Percentiles rank a stretch among this genome's conserved stretches.
These are phyloP conservation scores for Sphagnum magellanicum DNA, from an alignment of 228 moss, liverwort and hornwort genomes.

Conservation along the genomic window DNA sequence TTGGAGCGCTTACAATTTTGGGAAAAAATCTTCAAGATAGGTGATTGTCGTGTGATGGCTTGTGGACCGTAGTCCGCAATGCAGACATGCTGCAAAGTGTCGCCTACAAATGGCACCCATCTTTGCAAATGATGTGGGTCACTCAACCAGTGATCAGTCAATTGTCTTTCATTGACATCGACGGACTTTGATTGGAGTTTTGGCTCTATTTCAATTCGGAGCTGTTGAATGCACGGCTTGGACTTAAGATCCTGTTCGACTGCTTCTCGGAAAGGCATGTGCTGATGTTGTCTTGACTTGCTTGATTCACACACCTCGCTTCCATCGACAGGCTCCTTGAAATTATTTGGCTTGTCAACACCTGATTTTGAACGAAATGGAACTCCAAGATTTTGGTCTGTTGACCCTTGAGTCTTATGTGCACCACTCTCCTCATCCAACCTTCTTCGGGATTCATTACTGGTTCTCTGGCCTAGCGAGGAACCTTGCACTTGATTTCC, in stretches of 20 bases:
- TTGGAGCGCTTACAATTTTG: slow-evolving; percentile 31
- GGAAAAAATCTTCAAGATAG: slow-evolving; percentile 37
- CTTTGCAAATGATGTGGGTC: slow-evolving; percentile 36
- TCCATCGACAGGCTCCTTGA: no score
- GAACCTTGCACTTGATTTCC: no score
- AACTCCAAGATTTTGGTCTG: no score
- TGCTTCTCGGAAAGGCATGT: slow-evolving; percentile 23
- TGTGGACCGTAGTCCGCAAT: slow-evolving; percentile 57
- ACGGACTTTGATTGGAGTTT: slow-evolving; percentile 35
- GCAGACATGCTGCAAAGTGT: slow-evolving; percentile 34
- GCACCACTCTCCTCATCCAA: not conserved
- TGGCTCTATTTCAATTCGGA: slow-evolving; percentile 42
- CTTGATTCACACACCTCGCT: not conserved
- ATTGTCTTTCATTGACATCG: slow-evolving; percentile 20
- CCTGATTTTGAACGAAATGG: not conserved
- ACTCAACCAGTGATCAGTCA: slow-evolving; percentile 48
- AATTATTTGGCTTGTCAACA: not conserved
- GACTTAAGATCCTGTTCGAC: slow-evolving; percentile 18
- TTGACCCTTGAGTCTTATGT: not conserved
- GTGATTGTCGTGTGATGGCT: slow-evolving; percentile 44
- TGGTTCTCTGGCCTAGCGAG: no score
- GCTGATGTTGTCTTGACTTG: no score
- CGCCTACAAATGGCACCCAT: slow-evolving; percentile 34
- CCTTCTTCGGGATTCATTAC: no score
- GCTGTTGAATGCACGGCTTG: slow-evolving; percentile 19